These are phyloP conservation scores for Macrophomina phaseolina DNA, from an alignment of 2,329 filamentous ascomycete genomes.

Conservation along the genomic window DNA sequence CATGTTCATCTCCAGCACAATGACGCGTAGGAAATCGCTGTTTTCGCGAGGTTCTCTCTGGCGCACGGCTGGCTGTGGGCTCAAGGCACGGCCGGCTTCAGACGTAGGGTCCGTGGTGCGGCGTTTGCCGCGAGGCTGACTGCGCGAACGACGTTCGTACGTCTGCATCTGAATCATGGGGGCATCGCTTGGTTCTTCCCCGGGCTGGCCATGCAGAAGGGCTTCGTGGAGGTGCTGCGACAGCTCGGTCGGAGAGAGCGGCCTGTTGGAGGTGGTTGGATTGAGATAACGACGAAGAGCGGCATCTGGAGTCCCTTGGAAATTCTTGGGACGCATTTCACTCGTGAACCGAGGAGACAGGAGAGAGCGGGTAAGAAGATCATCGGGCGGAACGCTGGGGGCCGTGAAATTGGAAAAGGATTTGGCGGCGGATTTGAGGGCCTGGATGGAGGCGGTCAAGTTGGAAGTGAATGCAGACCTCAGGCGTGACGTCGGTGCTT, in stretches of 20 bases:
- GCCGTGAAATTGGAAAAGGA: constrained; percentile 66
- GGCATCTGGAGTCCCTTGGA: constrained; percentile 60
- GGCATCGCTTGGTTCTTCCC: constrained; percentile 45
- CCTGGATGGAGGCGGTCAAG: constrained; percentile 66
- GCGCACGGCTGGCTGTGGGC: constrained; percentile 52
- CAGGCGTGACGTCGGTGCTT: constrained; percentile 35
- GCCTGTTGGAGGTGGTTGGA: constrained; percentile 48
- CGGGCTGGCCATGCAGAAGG: constrained; percentile 34
- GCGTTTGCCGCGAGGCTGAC: constrained; percentile 39
- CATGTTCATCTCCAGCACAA: constrained; percentile 73
- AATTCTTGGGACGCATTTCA: constrained; percentile 63
- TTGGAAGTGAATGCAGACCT: constrained; percentile 66
- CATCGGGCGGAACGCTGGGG: constrained; percentile 59
- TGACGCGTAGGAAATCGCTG: constrained; percentile 66
- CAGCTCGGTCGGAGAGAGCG: constrained; percentile 45
- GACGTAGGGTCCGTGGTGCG: constrained; percentile 47
- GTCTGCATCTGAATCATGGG: constrained; percentile 69
- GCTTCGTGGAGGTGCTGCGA: constrained; percentile 48
- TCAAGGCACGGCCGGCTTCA: constrained; percentile 51
- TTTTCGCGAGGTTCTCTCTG: constrained; percentile 70
- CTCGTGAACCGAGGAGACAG: constrained; percentile 64
- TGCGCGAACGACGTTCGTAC: constrained; percentile 53
- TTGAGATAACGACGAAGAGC: constrained; percentile 67
- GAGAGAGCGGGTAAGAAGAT: constrained; percentile 65
- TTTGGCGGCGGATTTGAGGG: constrained; percentile 65